Base-by-base conservation (phyloP, 805 yeast species). In the Schizosaccharomyces cryophilus region DNA sequence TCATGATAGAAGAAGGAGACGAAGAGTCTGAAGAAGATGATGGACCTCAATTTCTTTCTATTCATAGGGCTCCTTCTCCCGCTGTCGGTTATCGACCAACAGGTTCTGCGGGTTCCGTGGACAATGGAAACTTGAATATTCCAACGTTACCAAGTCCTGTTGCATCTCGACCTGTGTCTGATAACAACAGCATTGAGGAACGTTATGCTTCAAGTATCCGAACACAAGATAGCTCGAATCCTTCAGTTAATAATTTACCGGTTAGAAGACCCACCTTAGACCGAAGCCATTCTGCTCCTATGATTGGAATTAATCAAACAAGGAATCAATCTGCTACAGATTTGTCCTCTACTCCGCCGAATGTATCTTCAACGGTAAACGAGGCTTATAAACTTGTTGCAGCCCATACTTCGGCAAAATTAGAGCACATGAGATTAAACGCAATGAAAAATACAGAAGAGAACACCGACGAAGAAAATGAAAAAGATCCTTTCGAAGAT, bases 381-480 rank as follows among this genome's bases (percentile, higher is more conserved):
- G 56, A 51, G 24, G 56, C 56, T 21, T 51, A 51, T 29, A 51
- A 51, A 13, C 56, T 51, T 51, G 56, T 51, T 29, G 56, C 56
- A 4, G 56, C 56, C 2, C 56, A 51, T 29, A 51, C 56, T 5
- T 21, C 56, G n/a, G 56, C 56, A 6, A 21, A 29, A 9, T 31
- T 56, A n/a, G 47, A 56, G 42, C 42, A 56, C 45, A 56, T 35
- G 60, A 24, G 56, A 17, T 35, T 56, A n/a, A 21, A 11, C 13
- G 47, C 42, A 31, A n/a, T 29, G 47, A 24, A 35, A 21, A 35
- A 54, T 24, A 26, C 21, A 19, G 58, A n/a, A 54, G 58, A 19
- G 13, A 26, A 54, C 9, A 13, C 21, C 17, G 40, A n/a, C 17
- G 35, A 56, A 21, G 60, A 35, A 9, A 56, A 6, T 24, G 42